Conservation (phyloP, 345 rosid genomes). For the Murraya paniculata region DNA sequence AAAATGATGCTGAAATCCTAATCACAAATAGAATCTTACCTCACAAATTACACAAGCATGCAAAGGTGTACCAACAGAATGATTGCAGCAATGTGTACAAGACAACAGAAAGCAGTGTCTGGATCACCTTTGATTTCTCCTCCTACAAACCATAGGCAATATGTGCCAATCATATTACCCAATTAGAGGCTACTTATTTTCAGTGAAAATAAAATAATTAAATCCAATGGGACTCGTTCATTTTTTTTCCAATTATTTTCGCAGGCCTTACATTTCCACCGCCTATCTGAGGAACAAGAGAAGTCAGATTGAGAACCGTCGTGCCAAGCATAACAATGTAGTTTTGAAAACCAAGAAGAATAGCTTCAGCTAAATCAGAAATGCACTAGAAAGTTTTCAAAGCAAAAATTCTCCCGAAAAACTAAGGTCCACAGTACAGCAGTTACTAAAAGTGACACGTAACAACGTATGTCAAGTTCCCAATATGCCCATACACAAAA, state of each 20-base stretch:
- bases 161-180: not conserved
- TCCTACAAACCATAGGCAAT: constrained; percentile 43
- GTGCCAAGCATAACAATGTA: constrained; percentile 97
- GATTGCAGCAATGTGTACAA: constrained; percentile 90
- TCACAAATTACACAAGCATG: constrained; percentile 29
- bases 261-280: constrained; percentile 79
- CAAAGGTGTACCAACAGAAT: constrained; percentile 74
- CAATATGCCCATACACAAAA: not conserved
- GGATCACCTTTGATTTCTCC: constrained; percentile 91
- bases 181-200: not conserved
- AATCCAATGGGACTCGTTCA: not conserved
- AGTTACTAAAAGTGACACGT: not conserved
- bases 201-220: not conserved
- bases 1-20: too few relatives aligned
- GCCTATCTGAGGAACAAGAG: constrained; percentile 98
- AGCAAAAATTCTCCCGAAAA: not conserved
- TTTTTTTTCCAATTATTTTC: not conserved
- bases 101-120: constrained; percentile 91
- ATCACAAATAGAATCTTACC: too few relatives aligned
- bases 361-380: constrained; percentile 78
- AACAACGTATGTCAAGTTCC: not conserved
- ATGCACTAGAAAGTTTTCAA: not conserved
- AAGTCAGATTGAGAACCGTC: constrained; percentile 72
- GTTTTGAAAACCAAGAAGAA: constrained; percentile 93
- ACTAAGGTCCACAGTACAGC: not conserved